phyloP scores from a whole-genome alignment of 768 basidiomycete species.

The Xanthoconium stramineum region DNA sequence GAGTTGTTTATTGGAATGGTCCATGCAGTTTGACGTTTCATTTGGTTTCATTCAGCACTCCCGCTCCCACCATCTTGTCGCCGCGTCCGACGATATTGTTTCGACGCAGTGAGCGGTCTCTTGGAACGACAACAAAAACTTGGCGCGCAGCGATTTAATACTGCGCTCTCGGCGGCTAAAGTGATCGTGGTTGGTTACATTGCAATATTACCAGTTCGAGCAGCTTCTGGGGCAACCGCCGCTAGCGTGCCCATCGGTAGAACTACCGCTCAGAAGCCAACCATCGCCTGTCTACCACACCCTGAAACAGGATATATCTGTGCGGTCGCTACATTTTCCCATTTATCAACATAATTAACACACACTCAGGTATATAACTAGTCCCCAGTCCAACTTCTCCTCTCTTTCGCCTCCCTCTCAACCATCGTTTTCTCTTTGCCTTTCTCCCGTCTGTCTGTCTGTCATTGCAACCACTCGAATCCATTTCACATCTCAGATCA shows the following conservation, averaged over 20 bases:
- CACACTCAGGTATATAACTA: slow-evolving; percentile 5
- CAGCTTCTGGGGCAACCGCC: slow-evolving; percentile 12
- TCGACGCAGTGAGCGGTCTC: neutral
- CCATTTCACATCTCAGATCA: slow-evolving; percentile 2
- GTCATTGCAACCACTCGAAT: neutral
- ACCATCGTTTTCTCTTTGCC: neutral
- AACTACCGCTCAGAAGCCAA: neutral
- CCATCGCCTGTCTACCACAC: neutral
- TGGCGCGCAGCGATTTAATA: too few relatives aligned
- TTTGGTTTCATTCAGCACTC: neutral
- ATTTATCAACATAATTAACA: slow-evolving; percentile 5
- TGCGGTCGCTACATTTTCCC: slow-evolving; percentile 4
- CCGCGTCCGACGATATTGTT: too few relatives aligned
- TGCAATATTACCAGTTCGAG: slow-evolving; percentile 14
- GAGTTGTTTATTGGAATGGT: neutral
- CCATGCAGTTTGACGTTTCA: neutral
- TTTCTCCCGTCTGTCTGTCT: neutral
- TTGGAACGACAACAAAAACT: neutral
- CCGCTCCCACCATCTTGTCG: neutral
- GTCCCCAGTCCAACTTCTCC: neutral
- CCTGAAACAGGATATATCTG: slow-evolving; percentile 14
- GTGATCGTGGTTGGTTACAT: neutral
- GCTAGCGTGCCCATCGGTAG: neutral
- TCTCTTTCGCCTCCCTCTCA: slow-evolving; percentile 2
- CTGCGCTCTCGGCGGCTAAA: too few relatives aligned